A percentile compares a stretch with the other conserved stretches of the same genome.
These are phyloP conservation scores for Diaporthe batatas DNA, from an alignment of 2,329 filamentous ascomycete species.

Conservation along the genomic window DNA sequence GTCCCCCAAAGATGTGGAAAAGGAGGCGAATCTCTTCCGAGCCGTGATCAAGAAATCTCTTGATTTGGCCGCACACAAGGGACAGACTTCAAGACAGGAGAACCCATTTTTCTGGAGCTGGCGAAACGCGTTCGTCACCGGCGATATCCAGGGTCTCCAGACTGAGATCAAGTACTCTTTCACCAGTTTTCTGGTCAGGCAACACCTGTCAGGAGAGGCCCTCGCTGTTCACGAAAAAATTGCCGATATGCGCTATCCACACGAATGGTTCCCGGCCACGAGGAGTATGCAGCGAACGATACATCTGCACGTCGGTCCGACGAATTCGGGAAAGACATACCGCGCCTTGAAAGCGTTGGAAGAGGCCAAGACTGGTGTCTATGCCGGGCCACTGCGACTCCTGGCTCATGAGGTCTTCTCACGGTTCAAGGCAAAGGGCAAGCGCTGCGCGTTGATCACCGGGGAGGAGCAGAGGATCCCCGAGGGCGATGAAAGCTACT, in stretches of 20 bases:
- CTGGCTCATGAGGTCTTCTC: slow-evolving; percentile 95
- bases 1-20: slow-evolving; percentile 58
- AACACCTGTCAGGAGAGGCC: slow-evolving; percentile 68
- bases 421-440: slow-evolving; percentile 84
- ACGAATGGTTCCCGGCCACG: slow-evolving; percentile 92
- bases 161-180: slow-evolving; percentile 77
- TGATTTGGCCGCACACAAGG: slow-evolving; percentile 55
- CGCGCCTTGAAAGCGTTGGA: slow-evolving; percentile 90
- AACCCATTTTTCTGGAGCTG: slow-evolving; percentile 71
- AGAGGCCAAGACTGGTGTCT: slow-evolving; percentile 80
- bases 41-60: slow-evolving; percentile 60
- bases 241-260: slow-evolving; percentile 88
- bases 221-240: slow-evolving; percentile 72
- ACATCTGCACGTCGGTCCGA: slow-evolving; percentile 94
- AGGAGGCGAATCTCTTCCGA: slow-evolving; percentile 61
- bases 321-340: slow-evolving; percentile 98
- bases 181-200: slow-evolving; percentile 72
- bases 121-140: slow-evolving; percentile 69
- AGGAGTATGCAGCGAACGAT: slow-evolving; percentile 84
- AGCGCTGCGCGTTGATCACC: slow-evolving; percentile 83
- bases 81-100: slow-evolving; percentile 54
- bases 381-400: slow-evolving; percentile 89
- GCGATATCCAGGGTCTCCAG: slow-evolving; percentile 63
- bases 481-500: slow-evolving; percentile 66
- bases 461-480: slow-evolving; percentile 88